Percentiles rank a stretch among this genome's conserved stretches.
phyloP scores from a whole-genome alignment of 1,139 yeast genomes.

The Debaryomycetaceae sp. region DNA sequence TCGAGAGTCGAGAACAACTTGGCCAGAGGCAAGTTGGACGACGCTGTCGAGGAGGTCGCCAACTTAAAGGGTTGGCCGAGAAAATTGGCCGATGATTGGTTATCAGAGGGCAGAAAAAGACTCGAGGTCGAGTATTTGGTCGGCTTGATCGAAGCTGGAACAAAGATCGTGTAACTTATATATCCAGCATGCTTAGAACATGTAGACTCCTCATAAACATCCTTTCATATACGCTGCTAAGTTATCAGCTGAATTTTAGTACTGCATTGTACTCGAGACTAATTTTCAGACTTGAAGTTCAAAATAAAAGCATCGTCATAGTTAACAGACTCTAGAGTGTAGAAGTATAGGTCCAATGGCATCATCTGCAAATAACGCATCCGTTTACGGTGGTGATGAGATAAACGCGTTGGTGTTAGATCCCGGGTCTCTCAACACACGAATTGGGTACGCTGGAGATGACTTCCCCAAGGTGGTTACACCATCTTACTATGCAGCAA shows the following conservation, averaged over 20 bases:
- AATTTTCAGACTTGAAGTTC: neutral
- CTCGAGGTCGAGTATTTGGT: conserved; percentile 82
- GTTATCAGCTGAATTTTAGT: neutral
- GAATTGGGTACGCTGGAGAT: conserved; percentile 92
- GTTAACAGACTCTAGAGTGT: neutral
- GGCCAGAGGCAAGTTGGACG: conserved; percentile 72
- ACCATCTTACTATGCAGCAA: conserved; percentile 56
- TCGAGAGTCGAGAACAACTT: conserved; percentile 81
- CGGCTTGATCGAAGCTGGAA: conserved; percentile 59
- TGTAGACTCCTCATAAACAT: neutral
- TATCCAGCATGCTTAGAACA: neutral
- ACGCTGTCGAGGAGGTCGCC: conserved; percentile 91
- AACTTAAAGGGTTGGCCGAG: conserved; percentile 92
- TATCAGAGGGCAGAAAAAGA: conserved; percentile 81
- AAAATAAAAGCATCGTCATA: neutral
- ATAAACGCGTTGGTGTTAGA: conserved; percentile 88
- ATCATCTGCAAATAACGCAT: conserved; percentile 12
- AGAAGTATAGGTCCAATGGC: conserved; percentile 8
- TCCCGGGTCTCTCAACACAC: conserved; percentile 81
- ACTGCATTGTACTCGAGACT: neutral
- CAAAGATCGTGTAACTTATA: conserved; percentile 30
- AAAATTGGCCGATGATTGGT: conserved; percentile 88
- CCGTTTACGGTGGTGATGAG: conserved; percentile 63
- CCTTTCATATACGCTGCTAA: neutral
- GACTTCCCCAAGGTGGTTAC: conserved; percentile 79